Conservation (phyloP, 257 asterid species). For the Solanum sejunctum region DNA sequence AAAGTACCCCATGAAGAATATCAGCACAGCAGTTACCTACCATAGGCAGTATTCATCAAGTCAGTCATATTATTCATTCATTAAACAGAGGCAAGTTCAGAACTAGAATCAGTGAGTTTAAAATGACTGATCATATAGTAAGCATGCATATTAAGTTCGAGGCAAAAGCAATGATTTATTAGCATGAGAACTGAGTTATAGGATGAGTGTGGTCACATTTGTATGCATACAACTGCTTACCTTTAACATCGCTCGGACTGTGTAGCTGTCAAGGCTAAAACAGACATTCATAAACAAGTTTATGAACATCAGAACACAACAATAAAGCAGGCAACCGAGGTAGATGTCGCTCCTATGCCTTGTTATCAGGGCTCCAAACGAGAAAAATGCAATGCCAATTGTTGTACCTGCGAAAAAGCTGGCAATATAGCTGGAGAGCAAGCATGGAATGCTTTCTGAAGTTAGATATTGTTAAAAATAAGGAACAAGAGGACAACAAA, state of each 20-base stretch:
- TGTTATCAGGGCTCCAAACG: not conserved
- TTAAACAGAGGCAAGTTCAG: not conserved
- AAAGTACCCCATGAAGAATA: not conserved
- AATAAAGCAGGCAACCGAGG: not conserved
- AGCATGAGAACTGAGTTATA: not conserved
- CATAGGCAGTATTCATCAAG: not conserved
- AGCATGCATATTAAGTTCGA: not conserved
- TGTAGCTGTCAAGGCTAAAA: not conserved
- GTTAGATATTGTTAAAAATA: not conserved
- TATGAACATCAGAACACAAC: not conserved
- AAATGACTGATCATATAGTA: not conserved
- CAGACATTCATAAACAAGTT: not conserved
- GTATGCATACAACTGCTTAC: not conserved
- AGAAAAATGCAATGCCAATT: not conserved
- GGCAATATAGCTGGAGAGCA: not conserved
- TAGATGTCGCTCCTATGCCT: not conserved
- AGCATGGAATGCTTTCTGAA: not conserved
- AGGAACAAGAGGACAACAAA: not conserved
- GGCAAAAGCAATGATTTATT: not conserved
- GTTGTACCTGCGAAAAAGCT: not conserved
- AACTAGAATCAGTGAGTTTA: not conserved
- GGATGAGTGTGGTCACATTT: not conserved
- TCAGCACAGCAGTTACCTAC: not conserved
- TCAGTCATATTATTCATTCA: not conserved
- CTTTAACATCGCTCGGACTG: not conserved